Base-by-base conservation (phyloP, 2,329 filamentous ascomycete species). In the Coniella vitis region DNA sequence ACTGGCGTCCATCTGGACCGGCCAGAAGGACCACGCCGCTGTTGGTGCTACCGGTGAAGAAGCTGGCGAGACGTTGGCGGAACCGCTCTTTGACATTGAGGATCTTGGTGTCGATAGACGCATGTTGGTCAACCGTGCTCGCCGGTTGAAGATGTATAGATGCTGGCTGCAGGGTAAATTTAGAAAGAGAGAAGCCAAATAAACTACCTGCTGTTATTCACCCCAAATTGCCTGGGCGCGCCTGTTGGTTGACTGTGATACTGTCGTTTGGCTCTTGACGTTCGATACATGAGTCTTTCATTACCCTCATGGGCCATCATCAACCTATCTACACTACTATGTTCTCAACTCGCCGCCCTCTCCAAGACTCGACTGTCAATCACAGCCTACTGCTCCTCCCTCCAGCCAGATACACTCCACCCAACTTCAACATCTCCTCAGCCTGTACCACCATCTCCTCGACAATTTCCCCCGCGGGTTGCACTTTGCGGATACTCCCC, bases 121-220 rank as follows among this genome's bases (percentile, higher is more conserved):
- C 52, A 76, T 98, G 72, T 76, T 98, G 48, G 89, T 98, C 48
- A 98, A 98, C 65, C 81, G 93, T 56, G 87, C 90, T 47, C 80
- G 84, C 61, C 86, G 90, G 68, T 73, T 95, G 42, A 98, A 97
- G 70, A 98, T 98, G 93, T 97, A 97, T 68, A 82, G 93, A 53
- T 97, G 91, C 72, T 98, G 93, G 90, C 80, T 94, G 64, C 88
- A 94, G 67, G 88, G 86, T 25, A 80, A 82, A 4, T 94, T 93
- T 65, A 80, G 75, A 60, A 91, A 90, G 69, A 75, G 73, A 70
- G 76, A 72, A 63, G 68, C 49, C 13, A 9, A 16, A 29, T 29
- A 29, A 29, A 10, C 10, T n/a, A 45, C 16, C 20, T 38, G 20
- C 16, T 37, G 25, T 4, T 25, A n/a, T 13, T 8, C 17, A 8